Percentiles rank a stretch among this genome's conserved stretches.
These are phyloP conservation scores for Meyerozyma smithsonii DNA, from an alignment of 1,139 yeast genomes.

Conservation along the genomic window DNA sequence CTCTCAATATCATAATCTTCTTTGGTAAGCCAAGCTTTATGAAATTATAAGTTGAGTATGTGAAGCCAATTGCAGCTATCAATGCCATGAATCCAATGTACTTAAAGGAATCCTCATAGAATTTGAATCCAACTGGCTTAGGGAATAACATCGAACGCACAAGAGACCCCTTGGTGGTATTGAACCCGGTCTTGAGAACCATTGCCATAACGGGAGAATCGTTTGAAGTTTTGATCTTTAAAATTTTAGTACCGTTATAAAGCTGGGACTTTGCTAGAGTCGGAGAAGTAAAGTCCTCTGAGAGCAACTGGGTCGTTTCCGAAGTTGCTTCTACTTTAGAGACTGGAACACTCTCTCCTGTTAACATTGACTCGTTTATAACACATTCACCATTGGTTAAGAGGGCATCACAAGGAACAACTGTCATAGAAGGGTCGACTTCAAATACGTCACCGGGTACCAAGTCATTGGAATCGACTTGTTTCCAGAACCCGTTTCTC, in stretches of 20 bases:
- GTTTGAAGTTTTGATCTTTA: conserved; percentile 65
- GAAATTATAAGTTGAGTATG: conserved; percentile 78
- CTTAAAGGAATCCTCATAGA: conserved; percentile 89
- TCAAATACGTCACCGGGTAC: conserved; percentile 97
- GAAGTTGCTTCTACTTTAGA: conserved; percentile 67
- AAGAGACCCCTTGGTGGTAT: conserved; percentile 94
- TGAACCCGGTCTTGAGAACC: conserved; percentile 89
- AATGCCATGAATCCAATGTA: conserved; percentile 92
- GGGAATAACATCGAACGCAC: conserved; percentile 96
- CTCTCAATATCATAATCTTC: conserved; percentile 73
- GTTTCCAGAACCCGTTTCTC: conserved; percentile 93
- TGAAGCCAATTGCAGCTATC: conserved; percentile 81
- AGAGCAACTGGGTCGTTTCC: conserved; percentile 53
- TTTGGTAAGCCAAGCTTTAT: conserved; percentile 68
- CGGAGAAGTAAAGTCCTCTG: conserved; percentile 59
- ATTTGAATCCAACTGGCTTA: conserved; percentile 88
- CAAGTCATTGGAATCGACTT: conserved; percentile 68
- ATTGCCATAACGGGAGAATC: conserved; percentile 81
- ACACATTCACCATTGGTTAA: conserved; percentile 88
- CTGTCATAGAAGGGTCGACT: conserved; percentile 71
- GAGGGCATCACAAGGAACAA: conserved; percentile 86
- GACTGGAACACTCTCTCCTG: conserved; percentile 98
- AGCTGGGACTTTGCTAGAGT: conserved; percentile 68
- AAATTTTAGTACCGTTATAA: conserved; percentile 83
- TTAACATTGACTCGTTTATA: conserved; percentile 90